These are phyloP conservation scores for Kernera saxatilis DNA, from an alignment of 345 rosid species.

Conservation along the genomic window DNA sequence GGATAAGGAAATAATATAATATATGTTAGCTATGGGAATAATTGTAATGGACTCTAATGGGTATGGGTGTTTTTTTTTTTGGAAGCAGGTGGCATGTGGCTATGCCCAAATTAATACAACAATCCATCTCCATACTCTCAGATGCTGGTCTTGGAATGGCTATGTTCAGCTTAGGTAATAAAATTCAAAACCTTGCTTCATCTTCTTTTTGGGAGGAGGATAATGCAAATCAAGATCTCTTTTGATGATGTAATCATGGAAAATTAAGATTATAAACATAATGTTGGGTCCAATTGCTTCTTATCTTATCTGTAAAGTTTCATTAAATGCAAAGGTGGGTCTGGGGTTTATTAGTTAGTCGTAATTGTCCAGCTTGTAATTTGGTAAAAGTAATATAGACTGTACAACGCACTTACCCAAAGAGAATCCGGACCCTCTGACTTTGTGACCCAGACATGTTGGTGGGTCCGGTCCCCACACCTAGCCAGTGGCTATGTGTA, in stretches of 20 bases:
- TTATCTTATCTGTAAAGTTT: conserved; percentile 3
- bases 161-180: conserved; percentile 93
- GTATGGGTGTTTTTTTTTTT: conserved; percentile 11
- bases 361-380: conserved; percentile 25
- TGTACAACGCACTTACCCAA: conserved; percentile 21
- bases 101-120: conserved; percentile 74
- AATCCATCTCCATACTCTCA: conserved; percentile 87
- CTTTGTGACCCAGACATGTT: conserved; percentile 25
- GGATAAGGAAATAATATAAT: neutral
- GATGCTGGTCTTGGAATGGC: conserved; percentile 99
- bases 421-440: conserved; percentile 20
- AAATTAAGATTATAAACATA: neutral
- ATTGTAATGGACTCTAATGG: conserved; percentile 7
- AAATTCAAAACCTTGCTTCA: neutral
- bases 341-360: neutral
- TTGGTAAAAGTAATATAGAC: conserved; percentile 28
- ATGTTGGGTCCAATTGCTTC: neutral
- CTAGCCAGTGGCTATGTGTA: conserved; percentile 5
- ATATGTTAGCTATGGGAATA: neutral
- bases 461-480: conserved; percentile 36
- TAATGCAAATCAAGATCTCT: neutral
- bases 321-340: conserved; percentile 27
- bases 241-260: neutral
- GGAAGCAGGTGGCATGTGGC: conserved; percentile 77
- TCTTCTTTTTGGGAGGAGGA: neutral